A percentile compares a stretch with the other conserved stretches of the same genome.
These are phyloP conservation scores for Aspergillus costaricaensis DNA, from an alignment of 2,329 filamentous ascomycete genomes.

Conservation along the genomic window DNA sequence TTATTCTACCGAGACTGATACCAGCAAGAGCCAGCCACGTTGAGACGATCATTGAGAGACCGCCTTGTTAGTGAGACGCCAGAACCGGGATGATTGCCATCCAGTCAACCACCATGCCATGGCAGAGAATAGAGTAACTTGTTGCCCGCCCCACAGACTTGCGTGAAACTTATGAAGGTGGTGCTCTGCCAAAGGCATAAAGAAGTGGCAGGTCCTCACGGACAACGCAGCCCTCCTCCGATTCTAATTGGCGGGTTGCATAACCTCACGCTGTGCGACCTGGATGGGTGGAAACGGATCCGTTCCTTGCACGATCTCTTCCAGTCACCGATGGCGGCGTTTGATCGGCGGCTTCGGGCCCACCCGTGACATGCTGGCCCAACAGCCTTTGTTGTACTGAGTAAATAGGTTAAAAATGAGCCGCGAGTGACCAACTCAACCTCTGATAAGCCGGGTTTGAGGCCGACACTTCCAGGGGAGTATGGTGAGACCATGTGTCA, in stretches of 20 bases:
- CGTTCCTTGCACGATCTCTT: neutral
- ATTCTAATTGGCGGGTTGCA: too few species aligned
- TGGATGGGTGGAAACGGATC: neutral
- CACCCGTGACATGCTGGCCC: neutral
- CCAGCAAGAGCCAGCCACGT: too few species aligned
- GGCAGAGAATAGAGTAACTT: neutral
- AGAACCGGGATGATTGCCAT: neutral
- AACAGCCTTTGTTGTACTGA: neutral
- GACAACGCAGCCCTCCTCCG: too few species aligned
- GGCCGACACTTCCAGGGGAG: neutral
- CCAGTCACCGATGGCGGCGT: neutral
- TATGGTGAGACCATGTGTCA: too few species aligned
- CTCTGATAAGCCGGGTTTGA: neutral
- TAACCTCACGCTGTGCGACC: neutral
- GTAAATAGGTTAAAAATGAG: too few species aligned
- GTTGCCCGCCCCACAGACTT: too few species aligned
- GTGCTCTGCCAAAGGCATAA: too few species aligned
- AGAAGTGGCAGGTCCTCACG: too few species aligned
- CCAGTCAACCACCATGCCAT: neutral
- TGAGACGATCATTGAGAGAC: neutral
- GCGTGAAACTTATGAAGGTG: too few species aligned
- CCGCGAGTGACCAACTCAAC: neutral
- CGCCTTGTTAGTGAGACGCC: neutral
- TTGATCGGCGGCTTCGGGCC: neutral
- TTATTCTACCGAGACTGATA: too few species aligned